Evolutionary conservation across 108 stramenopile species (phyloP), one percentile per base, ranked within the genome.

Genomic region (Cyclotella distinguenda): DNA sequence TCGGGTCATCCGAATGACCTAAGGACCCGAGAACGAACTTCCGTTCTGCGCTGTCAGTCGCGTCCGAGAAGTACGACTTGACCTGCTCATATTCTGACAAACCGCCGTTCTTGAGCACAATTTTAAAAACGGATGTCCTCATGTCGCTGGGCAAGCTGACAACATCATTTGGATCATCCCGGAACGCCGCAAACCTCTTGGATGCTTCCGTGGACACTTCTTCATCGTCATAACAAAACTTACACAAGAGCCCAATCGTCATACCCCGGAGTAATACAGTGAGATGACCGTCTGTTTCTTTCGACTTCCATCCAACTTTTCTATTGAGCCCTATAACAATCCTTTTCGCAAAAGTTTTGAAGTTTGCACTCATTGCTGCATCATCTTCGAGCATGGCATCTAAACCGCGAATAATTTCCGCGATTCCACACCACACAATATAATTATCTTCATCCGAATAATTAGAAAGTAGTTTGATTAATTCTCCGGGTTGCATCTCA

Each of bases 51-150:
- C 90, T 88, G 71, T 92, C 83, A 43, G 83, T 76, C 5, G 93
- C 86, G 9, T 73, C 50, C 45, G 65, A 55, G 66, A 78, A 95
- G 58, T 90, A 88, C 5, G 60, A 74, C 61, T 86, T 78, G 43
- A 96, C 80, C 49, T 84, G 62, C 9, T 96, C 85, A 72, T 86
- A 98, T 67, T 96, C 93, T 8, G 55, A 69, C 31, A 73, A 61
- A 26, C 94, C 94, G 7, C 94, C 96, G 51, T 84, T 86, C 72
- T 90, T 86, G 21, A 98, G 64, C 38, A 91, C 85, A 55, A 98
- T 95, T 77, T 89, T 91, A 76, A 94, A 90, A 4, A 95, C 93
- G 22, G 88, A 63, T 4, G 81, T 64, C 63, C 86, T 85, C 78
- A 95, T 96, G 49, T 98, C 97, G 47, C 80, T 71, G 25, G 96